Conservation (phyloP, 768 basidiomycete genomes). For the Termitomyces sp. region DNA sequence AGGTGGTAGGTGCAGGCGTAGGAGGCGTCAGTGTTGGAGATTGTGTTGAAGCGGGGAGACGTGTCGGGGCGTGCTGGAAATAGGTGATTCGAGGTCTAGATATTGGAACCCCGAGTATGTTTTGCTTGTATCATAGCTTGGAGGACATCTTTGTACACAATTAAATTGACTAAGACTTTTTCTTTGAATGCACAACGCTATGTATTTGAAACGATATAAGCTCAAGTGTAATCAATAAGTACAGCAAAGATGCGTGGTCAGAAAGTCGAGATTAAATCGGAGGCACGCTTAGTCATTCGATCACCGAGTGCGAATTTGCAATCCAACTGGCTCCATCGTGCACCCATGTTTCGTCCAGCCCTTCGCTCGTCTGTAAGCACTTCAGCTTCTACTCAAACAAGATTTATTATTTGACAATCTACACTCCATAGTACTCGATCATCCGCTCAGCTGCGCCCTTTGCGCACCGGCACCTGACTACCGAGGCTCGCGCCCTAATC, state of each 20-base stretch:
- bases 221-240: no score
- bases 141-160: background rate
- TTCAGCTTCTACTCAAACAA: background rate
- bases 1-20: conserved; percentile 79
- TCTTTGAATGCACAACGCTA: background rate
- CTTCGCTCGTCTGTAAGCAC: conserved; percentile 37
- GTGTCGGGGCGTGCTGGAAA: conserved; percentile 39
- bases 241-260: no score
- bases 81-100: background rate
- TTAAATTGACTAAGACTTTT: background rate
- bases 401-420: background rate
- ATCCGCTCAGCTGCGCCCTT: conserved; percentile 23
- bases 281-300: background rate
- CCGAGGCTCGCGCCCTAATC: conserved; percentile 57
- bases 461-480: conserved; percentile 44
- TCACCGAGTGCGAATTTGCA: background rate
- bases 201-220: background rate
- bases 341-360: conserved; percentile 38
- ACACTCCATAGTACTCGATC: conserved; percentile 20
- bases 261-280: no score
- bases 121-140: background rate
- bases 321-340: background rate
- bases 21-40: conserved; percentile 85
- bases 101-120: background rate
- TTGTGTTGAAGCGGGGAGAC: conserved; percentile 72